Conservation (phyloP, 352 stramenopile species). For the Pythium oligandrum region DNA sequence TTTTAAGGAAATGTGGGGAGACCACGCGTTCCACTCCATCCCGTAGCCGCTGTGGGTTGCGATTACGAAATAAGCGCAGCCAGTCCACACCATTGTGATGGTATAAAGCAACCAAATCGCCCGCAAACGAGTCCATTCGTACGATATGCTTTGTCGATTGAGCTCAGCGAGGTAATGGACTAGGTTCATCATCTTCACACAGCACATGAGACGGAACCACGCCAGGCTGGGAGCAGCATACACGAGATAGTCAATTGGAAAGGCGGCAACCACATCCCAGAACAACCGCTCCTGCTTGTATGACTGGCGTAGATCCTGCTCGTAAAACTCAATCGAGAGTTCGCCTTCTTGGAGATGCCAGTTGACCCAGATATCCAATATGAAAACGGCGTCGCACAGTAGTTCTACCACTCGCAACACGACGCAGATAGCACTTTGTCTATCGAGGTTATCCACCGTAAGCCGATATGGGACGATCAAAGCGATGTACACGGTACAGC, state of each 20-base stretch:
- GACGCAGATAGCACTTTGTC: constrained; percentile 22
- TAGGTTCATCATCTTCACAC: constrained; percentile 51
- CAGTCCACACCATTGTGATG: constrained; percentile 22
- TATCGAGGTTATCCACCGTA: constrained; percentile 33
- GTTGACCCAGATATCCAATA: constrained; percentile 51
- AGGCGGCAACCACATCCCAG: constrained; percentile 35
- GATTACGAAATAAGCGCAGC: constrained; percentile 19
- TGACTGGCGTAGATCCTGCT: constrained; percentile 30
- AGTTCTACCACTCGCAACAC: constrained; percentile 31
- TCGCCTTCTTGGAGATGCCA: constrained; percentile 37
- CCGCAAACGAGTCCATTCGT: constrained; percentile 17
- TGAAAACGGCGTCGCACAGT: constrained; percentile 32
- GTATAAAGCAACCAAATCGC: constrained; percentile 20
- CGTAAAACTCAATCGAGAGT: constrained; percentile 46
- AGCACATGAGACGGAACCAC: constrained; percentile 42
- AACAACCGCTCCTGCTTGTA: constrained; percentile 41
- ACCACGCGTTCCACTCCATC: constrained; percentile 17
- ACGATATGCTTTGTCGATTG: constrained; percentile 15
- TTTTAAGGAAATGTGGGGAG: constrained; percentile 7
- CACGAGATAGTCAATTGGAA: constrained; percentile 41
- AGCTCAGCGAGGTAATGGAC: constrained; percentile 35
- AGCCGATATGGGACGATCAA: constrained; percentile 48
- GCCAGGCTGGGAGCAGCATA: constrained; percentile 11
- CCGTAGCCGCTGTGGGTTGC: constrained; percentile 7
- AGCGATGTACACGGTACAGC: constrained; percentile 33